A percentile compares a stretch with the other conserved stretches of the same genome.
These are phyloP conservation scores for Globisporangium nagaii DNA, from an alignment of 352 stramenopile genomes.

Conservation along the genomic window DNA sequence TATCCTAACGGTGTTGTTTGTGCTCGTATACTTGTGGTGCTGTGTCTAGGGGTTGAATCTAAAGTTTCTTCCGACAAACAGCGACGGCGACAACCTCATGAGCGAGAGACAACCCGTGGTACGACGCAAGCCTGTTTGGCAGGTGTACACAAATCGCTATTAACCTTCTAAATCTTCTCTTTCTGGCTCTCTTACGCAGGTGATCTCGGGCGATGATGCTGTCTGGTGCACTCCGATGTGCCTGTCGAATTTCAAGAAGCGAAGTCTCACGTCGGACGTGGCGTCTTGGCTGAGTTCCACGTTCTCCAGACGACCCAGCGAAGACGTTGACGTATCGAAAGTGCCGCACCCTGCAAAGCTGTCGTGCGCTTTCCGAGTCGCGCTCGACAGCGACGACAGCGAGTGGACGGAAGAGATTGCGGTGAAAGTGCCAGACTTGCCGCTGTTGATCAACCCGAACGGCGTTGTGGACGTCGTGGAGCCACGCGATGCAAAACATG, in stretches of 20 bases:
- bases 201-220: slow-evolving; percentile 20
- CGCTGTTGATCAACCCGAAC: slow-evolving; percentile 24
- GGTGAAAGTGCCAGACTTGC: slow-evolving; percentile 30
- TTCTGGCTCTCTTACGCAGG: slow-evolving; percentile 7
- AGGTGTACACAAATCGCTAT: too few relatives aligned
- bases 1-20: not conserved
- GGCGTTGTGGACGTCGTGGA: slow-evolving; percentile 24
- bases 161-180: too few relatives aligned
- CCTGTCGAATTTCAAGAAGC: slow-evolving; percentile 34
- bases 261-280: slow-evolving; percentile 38
- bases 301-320: slow-evolving; percentile 30
- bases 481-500: slow-evolving; percentile 3
- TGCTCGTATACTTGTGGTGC: not conserved
- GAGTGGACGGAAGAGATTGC: slow-evolving; percentile 47
- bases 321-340: slow-evolving; percentile 23
- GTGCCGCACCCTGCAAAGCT: slow-evolving; percentile 29
- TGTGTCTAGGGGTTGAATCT: slow-evolving; percentile 9
- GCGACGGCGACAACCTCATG: slow-evolving; percentile 7
- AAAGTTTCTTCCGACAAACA: slow-evolving; percentile 7
- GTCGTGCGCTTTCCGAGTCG: slow-evolving; percentile 43
- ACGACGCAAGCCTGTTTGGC: too few relatives aligned
- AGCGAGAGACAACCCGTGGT: slow-evolving; percentile 3
- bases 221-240: slow-evolving; percentile 44
- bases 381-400: slow-evolving; percentile 24
- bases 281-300: slow-evolving; percentile 53